Evolutionary conservation across 352 stramenopile genomes (phyloP).

Genomic region (Achlya hypogyna): DNA sequence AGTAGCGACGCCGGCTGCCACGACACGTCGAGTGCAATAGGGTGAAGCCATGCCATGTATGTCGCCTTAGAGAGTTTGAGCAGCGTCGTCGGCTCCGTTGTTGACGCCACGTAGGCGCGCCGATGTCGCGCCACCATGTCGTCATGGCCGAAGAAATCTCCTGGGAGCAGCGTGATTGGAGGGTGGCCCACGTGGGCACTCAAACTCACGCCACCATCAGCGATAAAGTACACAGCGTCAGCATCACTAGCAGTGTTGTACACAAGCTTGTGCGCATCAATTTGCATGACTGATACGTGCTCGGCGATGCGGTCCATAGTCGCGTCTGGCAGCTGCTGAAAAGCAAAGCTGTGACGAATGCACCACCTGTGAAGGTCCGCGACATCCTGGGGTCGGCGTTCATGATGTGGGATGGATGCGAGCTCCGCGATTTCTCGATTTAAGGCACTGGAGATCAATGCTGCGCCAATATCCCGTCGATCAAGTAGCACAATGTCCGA

Average conservation of each 20-base stretch:
- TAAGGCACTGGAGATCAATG: not conserved
- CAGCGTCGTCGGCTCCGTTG: not conserved
- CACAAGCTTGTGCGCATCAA: not conserved
- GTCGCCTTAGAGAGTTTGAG: not conserved
- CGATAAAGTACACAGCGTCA: slow-evolving; percentile 15
- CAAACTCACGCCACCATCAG: not conserved
- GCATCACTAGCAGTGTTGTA: slow-evolving; percentile 19
- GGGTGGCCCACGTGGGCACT: not conserved
- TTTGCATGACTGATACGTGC: not conserved
- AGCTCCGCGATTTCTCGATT: not conserved
- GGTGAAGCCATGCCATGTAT: not conserved
- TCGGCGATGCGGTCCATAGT: not conserved
- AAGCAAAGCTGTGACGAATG: not conserved
- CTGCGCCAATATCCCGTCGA: not conserved
- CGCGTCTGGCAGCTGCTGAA: slow-evolving; percentile 9
- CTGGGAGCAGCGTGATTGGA: not conserved
- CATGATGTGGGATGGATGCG: not conserved
- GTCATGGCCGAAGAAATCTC: slow-evolving; percentile 15
- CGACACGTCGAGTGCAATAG: not conserved
- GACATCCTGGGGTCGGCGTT: not conserved
- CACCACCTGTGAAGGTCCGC: not conserved
- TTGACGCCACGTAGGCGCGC: not conserved
- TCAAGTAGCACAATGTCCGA: slow-evolving; percentile 10
- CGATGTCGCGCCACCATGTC: not conserved
- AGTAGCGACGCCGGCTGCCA: not conserved